Percentiles rank a stretch among this genome's conserved stretches.
Evolutionary conservation across 1,284 basidiomycete species (phyloP).

Genomic region (Mycosarcoma maydis): DNA sequence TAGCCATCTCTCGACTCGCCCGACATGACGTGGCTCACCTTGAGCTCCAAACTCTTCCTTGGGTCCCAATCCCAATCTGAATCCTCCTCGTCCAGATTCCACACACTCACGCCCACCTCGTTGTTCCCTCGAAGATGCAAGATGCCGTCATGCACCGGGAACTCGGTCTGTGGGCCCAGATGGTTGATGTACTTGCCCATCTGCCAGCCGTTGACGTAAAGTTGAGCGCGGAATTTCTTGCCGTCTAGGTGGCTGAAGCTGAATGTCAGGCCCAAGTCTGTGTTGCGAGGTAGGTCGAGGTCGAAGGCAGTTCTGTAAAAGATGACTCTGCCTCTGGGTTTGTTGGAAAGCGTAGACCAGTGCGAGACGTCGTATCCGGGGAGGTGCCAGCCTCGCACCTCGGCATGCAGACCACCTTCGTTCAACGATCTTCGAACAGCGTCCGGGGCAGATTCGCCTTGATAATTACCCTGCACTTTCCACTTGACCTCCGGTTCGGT

Average conservation of each 20-base stretch:
- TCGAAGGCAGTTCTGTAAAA: slow-evolving; percentile 81
- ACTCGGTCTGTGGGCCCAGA: slow-evolving; percentile 43
- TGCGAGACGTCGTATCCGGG: slow-evolving; percentile 75
- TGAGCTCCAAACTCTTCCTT: slow-evolving; percentile 14
- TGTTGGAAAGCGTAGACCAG: slow-evolving; percentile 73
- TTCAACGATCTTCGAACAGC: slow-evolving; percentile 77
- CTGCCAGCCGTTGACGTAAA: slow-evolving; percentile 62
- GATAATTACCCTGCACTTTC: slow-evolving; percentile 83
- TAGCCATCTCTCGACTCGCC: slow-evolving; percentile 38
- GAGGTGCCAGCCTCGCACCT: slow-evolving; percentile 82
- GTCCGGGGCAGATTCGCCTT: slow-evolving; percentile 80
- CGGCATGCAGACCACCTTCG: slow-evolving; percentile 81
- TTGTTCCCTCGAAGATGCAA: slow-evolving; percentile 36
- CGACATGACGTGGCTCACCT: slow-evolving; percentile 25
- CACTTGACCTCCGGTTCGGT: slow-evolving; percentile 71
- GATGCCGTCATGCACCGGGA: slow-evolving; percentile 44
- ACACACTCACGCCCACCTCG: slow-evolving; percentile 39
- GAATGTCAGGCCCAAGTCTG: slow-evolving; percentile 37
- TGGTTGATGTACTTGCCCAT: slow-evolving; percentile 48
- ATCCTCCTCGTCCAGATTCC: slow-evolving; percentile 22
- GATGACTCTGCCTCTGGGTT: slow-evolving; percentile 71
- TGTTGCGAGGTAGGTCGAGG: slow-evolving; percentile 67
- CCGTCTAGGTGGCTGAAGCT: slow-evolving; percentile 1
- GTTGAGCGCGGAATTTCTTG: slow-evolving; percentile 18
- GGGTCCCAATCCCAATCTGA: slow-evolving; percentile 24